Evolutionary conservation across 148 eudicot genomes (phyloP).

Genomic region (Persicaria maculosa): DNA sequence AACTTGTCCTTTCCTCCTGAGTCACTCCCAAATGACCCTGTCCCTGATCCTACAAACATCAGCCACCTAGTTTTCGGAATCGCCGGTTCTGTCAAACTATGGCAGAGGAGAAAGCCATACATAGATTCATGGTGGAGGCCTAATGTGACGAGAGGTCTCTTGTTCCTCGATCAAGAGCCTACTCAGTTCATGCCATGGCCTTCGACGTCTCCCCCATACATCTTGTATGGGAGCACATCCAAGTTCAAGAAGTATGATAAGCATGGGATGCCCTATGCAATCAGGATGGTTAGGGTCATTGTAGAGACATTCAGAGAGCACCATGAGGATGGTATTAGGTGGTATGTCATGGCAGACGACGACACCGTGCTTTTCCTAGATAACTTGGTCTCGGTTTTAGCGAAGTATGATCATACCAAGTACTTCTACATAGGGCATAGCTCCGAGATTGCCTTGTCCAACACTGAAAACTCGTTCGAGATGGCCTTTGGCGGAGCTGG

Average conservation of each 20-base stretch:
- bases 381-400: slow-evolving; percentile 42
- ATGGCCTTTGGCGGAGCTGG: slow-evolving; percentile 85
- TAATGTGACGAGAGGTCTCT: slow-evolving; percentile 36
- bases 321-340: slow-evolving; percentile 31
- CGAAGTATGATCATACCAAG: slow-evolving; percentile 46
- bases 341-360: slow-evolving; percentile 62
- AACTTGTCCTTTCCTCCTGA: neutral
- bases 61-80: slow-evolving; percentile 51
- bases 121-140: slow-evolving; percentile 68
- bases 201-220: slow-evolving; percentile 33
- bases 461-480: slow-evolving; percentile 32
- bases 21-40: neutral
- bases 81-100: slow-evolving; percentile 32
- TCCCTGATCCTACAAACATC: slow-evolving; percentile 26
- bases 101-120: slow-evolving; percentile 31
- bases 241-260: slow-evolving; percentile 27
- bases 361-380: slow-evolving; percentile 44
- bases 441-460: slow-evolving; percentile 36
- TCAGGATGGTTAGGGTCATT: slow-evolving; percentile 37
- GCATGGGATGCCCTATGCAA: slow-evolving; percentile 27
- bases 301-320: slow-evolving; percentile 35
- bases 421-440: slow-evolving; percentile 52
- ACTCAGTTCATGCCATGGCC: slow-evolving; percentile 39
- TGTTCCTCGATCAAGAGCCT: slow-evolving; percentile 46
- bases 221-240: slow-evolving; percentile 30